Evolutionary conservation across 331 rosid species (phyloP).

Genomic region (Rosa hybrid): DNA sequence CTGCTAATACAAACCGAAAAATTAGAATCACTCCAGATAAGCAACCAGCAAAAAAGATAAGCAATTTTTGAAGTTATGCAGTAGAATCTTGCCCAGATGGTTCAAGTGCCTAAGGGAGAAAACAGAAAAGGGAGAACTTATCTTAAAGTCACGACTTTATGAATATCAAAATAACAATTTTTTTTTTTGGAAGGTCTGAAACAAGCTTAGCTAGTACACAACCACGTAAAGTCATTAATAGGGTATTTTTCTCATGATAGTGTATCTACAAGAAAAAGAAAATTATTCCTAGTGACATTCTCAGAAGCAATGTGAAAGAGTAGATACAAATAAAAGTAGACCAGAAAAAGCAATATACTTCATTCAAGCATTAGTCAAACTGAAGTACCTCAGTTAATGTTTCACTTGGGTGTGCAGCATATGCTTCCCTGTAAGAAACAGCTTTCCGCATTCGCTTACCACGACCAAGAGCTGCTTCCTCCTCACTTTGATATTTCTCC

Average conservation of each 20-base stretch:
- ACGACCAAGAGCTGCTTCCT: constrained; percentile 97
- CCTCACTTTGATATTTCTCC: constrained; percentile 97
- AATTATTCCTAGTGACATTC: constrained; percentile 14
- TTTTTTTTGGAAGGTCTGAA: neutral
- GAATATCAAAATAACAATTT: neutral
- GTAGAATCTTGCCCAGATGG: constrained; percentile 4
- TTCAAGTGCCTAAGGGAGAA: neutral
- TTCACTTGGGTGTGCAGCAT: constrained; percentile 83
- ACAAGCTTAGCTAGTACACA: neutral
- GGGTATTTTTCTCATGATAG: neutral
- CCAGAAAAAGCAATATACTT: constrained; percentile 18
- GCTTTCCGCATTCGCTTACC: constrained; percentile 98
- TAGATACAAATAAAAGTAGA: constrained; percentile 11
- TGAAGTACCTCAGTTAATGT: constrained; percentile 71
- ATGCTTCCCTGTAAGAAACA: constrained; percentile 92
- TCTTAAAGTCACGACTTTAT: neutral
- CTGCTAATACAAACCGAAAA: constrained; percentile 52
- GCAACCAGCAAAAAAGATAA: constrained; percentile 5
- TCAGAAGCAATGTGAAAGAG: constrained; percentile 13
- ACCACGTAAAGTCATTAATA: neutral
- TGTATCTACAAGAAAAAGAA: neutral
- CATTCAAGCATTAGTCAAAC: constrained; percentile 26
- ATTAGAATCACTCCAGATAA: constrained; percentile 18
- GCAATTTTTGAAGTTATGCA: neutral
- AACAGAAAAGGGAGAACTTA: neutral